These are phyloP conservation scores for Tricholomella constricta DNA, from an alignment of 768 basidiomycete species.

Conservation along the genomic window DNA sequence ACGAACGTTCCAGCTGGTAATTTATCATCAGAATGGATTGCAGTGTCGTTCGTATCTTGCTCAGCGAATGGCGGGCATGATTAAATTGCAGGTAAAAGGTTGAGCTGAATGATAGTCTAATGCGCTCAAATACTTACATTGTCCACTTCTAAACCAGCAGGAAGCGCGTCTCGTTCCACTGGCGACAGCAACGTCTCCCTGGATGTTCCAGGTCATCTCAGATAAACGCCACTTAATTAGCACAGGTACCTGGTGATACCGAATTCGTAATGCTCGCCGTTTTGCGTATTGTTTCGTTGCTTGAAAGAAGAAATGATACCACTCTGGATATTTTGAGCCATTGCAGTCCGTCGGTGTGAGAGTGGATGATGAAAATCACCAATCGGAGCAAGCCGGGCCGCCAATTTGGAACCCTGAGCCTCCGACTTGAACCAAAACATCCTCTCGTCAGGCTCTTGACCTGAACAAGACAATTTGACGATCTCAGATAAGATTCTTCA, in stretches of 20 bases:
- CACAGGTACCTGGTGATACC: slow-evolving; percentile 9
- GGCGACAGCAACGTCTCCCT: not conserved
- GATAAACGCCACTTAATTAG: too few species aligned
- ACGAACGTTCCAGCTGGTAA: slow-evolving; percentile 17
- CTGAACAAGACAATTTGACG: too few species aligned
- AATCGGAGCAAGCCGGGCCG: too few species aligned
- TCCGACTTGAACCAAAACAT: too few species aligned
- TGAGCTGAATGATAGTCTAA: not conserved
- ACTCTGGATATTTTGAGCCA: slow-evolving; percentile 18
- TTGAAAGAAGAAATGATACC: slow-evolving; percentile 15
- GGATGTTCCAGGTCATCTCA: not conserved
- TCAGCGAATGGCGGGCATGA: slow-evolving; percentile 16
- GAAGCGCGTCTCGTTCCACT: slow-evolving; percentile 5
- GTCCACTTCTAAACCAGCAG: slow-evolving; percentile 8
- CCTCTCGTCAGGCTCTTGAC: too few species aligned
- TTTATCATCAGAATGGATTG: slow-evolving; percentile 13
- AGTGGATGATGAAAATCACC: too few species aligned
- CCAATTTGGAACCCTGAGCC: too few species aligned
- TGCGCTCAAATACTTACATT: not conserved
- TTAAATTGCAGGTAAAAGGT: slow-evolving; percentile 1
- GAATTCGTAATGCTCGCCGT: slow-evolving; percentile 9
- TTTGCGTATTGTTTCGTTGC: not conserved
- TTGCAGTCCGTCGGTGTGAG: too few species aligned
- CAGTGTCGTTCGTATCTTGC: slow-evolving; percentile 10
- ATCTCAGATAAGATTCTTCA: too few species aligned